Evolutionary conservation across 2,329 filamentous ascomycete species (phyloP), one percentile per base, ranked within the genome.

Genomic region (Monascus ruber): DNA sequence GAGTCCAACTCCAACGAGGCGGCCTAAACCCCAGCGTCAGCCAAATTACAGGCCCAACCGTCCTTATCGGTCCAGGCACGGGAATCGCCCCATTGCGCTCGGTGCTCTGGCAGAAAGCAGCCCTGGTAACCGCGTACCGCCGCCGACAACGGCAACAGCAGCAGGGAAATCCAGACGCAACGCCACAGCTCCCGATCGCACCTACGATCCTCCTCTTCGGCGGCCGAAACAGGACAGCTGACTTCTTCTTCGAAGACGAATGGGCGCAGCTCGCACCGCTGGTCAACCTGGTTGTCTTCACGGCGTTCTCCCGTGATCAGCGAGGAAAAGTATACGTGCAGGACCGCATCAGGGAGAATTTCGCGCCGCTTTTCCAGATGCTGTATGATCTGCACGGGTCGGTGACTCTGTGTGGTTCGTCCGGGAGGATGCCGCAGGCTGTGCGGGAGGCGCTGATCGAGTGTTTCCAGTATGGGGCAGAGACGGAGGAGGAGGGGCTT

Each of bases 11-110:
- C 47, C 62, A 73, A 65, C 64, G 72, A 56, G 68, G 73, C 45
- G 64, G 73, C 10, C 58, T 76, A 24, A 70, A 60, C 54, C 66
- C 59, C 48, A 71, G 55, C 50, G 65, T 57, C 45, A 66, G 46
- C 29, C 64, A 77, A 47, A 52, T 69, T 0, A 55, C 62, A 4
- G 65, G 58, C 5, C 83, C 87, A 0, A 72, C 88, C 5, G 68
- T 94, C 28, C 77, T 88, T 53, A 76, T 95, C 38, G 86, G 81
- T 1, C 84, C 88, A 0, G 88, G 88, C 2, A 95, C 88, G 0
- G 88, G 88, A 5, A 69, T 95, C 27, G 89, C 88, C 0, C 88
- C 89, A 0, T 78, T 94, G 52, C 79, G 88, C 3, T 77, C 82
- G 4, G 71, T 95, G 48, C 71, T 91, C n/a, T 80, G 83, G 56